A percentile compares a stretch with the other conserved stretches of the same genome.
Evolutionary conservation across 2,329 filamentous ascomycete genomes (phyloP).

Genomic region (Furcasterigmium sp.): DNA sequence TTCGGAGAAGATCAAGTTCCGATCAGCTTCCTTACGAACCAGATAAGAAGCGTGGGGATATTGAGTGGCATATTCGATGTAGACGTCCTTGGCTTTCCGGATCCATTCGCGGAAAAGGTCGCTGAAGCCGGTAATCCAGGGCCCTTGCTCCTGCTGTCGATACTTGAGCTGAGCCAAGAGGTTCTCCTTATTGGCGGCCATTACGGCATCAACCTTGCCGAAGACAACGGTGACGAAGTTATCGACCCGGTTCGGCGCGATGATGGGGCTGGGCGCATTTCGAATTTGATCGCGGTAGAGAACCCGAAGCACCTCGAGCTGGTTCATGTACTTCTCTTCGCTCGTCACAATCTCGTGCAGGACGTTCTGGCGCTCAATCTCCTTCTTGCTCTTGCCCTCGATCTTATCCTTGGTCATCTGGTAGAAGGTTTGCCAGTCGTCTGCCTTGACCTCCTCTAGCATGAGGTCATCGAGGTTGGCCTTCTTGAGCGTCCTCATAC

Average conservation of each 20-base stretch:
- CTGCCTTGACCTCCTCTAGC: conserved; percentile 63
- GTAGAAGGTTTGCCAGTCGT: conserved; percentile 90
- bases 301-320: conserved; percentile 77
- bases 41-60: conserved; percentile 82
- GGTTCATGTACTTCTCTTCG: conserved; percentile 86
- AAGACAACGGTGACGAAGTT: conserved; percentile 84
- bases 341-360: conserved; percentile 92
- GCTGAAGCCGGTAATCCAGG: conserved; percentile 89
- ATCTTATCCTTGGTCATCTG: conserved; percentile 72
- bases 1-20: conserved; percentile 78
- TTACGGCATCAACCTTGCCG: conserved; percentile 82
- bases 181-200: conserved; percentile 88
- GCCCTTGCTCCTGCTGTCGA: conserved; percentile 91
- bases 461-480: conserved; percentile 76
- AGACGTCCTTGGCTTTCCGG: conserved; percentile 80
- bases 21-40: conserved; percentile 76
- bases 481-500: conserved; percentile 90
- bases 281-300: conserved; percentile 81
- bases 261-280: conserved; percentile 70
- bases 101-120: conserved; percentile 99
- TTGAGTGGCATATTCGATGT: conserved; percentile 85
- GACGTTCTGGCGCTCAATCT: conserved; percentile 88
- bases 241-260: conserved; percentile 70
- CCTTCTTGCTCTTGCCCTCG: conserved; percentile 71
- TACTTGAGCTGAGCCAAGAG: conserved; percentile 93